phyloP scores from a whole-genome alignment of 495 filamentous ascomycete genomes.

The Parathielavia hyrcaniae region DNA sequence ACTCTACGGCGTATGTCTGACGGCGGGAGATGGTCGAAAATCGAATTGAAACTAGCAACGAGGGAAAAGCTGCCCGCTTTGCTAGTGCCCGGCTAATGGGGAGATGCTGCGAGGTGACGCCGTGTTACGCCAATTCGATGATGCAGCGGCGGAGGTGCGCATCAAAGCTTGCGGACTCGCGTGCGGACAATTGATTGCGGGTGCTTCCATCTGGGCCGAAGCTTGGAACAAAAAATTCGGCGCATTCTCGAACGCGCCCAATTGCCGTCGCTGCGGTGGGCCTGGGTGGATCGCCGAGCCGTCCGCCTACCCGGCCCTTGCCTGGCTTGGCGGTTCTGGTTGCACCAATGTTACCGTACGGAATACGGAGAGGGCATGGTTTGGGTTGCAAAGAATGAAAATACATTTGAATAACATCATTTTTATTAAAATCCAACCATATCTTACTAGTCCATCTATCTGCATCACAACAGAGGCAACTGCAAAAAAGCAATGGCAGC shows the following conservation, averaged over 20 bases:
- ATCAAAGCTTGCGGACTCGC: constrained; percentile 5
- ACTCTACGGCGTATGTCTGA: constrained; percentile 1
- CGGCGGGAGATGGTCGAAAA: not conserved
- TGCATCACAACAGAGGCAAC: not conserved
- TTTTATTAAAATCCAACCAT: too few species aligned
- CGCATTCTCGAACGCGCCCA: constrained; percentile 11
- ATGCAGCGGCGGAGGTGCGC: constrained; percentile 5
- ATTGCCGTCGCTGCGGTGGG: constrained; percentile 14
- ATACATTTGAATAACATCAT: too few species aligned
- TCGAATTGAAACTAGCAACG: constrained; percentile 1
- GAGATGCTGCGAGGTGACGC: constrained; percentile 5
- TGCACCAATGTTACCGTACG: too few species aligned
- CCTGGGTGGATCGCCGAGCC: constrained; percentile 12
- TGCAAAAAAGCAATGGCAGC: not conserved
- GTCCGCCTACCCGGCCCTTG: constrained; percentile 3
- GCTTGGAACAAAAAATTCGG: constrained; percentile 21
- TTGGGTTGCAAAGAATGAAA: too few species aligned
- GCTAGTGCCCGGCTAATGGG: not conserved
- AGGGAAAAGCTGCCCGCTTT: not conserved
- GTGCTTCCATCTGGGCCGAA: constrained; percentile 4
- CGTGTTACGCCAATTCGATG: constrained; percentile 7
- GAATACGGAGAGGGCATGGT: too few species aligned
- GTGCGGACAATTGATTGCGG: constrained; percentile 6
- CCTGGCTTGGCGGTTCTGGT: not conserved
- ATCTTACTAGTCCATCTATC: not conserved